These are phyloP conservation scores for Ensete glaucum DNA, from an alignment of 176 grass and related monocot genomes.

Conservation along the genomic window DNA sequence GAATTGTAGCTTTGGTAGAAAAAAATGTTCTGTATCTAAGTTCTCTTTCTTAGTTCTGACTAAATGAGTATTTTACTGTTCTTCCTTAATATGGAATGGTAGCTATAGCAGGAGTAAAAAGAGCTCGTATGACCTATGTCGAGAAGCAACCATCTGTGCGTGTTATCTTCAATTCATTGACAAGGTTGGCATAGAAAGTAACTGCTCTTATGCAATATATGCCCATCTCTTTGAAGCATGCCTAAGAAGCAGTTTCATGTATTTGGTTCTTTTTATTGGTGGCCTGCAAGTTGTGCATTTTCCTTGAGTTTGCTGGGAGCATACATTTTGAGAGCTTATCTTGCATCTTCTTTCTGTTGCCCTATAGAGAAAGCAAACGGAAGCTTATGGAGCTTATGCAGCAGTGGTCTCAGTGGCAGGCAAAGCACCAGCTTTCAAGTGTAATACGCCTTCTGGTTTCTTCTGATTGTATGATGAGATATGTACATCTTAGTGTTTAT, in stretches of 20 bases:
- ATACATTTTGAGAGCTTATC: slow-evolving; percentile 8
- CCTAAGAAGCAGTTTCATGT: not conserved
- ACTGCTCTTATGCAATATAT: not conserved
- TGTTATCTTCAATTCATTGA: slow-evolving; percentile 61
- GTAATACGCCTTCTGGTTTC: slow-evolving; percentile 13
- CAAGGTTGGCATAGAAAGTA: slow-evolving; percentile 16
- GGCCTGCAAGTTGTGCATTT: not conserved
- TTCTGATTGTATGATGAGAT: not conserved
- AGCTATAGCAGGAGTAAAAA: slow-evolving; percentile 80
- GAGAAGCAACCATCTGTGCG: slow-evolving; percentile 56
- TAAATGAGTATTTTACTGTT: slow-evolving; percentile 12
- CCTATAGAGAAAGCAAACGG: slow-evolving; percentile 67
- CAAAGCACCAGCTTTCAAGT: slow-evolving; percentile 23
- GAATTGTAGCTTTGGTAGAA: not conserved
- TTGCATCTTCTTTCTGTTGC: slow-evolving; percentile 14
- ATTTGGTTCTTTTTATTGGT: not conserved
- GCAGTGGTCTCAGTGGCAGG: slow-evolving; percentile 83
- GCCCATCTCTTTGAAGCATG: not conserved
- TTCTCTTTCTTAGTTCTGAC: not conserved
- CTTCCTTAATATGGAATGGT: slow-evolving; percentile 52
- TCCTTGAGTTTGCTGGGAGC: not conserved
- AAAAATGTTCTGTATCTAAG: not conserved
- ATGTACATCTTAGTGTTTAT: not conserved
- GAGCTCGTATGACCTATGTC: slow-evolving; percentile 35
- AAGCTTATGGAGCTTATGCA: slow-evolving; percentile 81